Percentiles rank a stretch among this genome's conserved stretches.
These are phyloP conservation scores for Leishmania gerbilli DNA, from an alignment of 208 protist genomes.

Conservation along the genomic window DNA sequence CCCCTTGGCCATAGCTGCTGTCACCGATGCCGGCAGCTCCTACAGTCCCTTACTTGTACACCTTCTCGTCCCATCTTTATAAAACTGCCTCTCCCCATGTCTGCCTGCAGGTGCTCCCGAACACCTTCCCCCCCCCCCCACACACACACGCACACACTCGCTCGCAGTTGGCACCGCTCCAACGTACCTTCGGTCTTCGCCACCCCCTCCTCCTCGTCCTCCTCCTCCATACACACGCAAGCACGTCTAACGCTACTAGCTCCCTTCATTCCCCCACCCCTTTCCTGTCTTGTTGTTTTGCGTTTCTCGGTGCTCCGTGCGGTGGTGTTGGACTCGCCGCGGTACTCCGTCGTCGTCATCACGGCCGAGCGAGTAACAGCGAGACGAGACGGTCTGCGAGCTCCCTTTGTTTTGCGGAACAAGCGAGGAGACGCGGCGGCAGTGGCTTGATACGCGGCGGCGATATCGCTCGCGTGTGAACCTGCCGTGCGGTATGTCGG, in stretches of 20 bases:
- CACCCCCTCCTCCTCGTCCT: background rate
- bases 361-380: background rate
- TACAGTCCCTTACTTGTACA: background rate
- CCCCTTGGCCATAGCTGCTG: background rate
- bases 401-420: background rate
- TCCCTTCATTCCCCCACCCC: background rate
- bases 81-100: background rate
- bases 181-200: background rate
- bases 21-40: background rate
- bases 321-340: background rate
- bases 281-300: background rate
- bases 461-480: background rate
- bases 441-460: background rate
- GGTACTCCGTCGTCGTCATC: background rate
- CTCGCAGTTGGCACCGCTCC: background rate
- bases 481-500: background rate
- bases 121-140: background rate
- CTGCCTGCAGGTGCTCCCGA: background rate
- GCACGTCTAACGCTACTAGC: background rate
- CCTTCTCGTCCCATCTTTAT: background rate
- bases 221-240: background rate
- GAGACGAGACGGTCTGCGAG: background rate
- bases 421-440: background rate
- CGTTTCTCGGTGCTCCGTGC: background rate
- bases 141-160: too few species aligned